Evolutionary conservation across 2,329 filamentous ascomycete species (phyloP).

Genomic region (Torrubiellomyces zombiae): DNA sequence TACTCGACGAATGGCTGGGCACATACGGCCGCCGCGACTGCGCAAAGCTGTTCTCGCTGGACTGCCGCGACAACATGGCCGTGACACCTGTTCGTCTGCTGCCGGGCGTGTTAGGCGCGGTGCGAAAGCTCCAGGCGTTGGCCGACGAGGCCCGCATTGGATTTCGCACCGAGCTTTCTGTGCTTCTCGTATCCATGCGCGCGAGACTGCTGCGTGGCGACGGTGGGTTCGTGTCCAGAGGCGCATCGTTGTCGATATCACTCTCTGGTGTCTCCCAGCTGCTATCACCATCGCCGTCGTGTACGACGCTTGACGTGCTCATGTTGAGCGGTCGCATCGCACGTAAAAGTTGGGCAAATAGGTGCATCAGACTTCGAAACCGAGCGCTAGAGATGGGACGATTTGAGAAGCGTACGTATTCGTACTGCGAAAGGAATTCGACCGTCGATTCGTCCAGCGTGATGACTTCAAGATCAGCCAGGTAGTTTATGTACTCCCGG

Average conservation of each 20-base stretch:
- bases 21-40: slow-evolving; percentile 24
- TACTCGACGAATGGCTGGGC: slow-evolving; percentile 19
- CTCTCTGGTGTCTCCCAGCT: slow-evolving; percentile 16
- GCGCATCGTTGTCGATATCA: slow-evolving; percentile 29
- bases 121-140: slow-evolving; percentile 29
- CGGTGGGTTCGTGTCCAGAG: slow-evolving; percentile 23
- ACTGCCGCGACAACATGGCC: slow-evolving; percentile 18
- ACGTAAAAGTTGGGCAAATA: slow-evolving; percentile 67
- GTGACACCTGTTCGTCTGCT: slow-evolving; percentile 24
- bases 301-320: slow-evolving; percentile 24
- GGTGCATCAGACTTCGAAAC: slow-evolving; percentile 66
- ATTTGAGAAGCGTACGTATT: slow-evolving; percentile 68
- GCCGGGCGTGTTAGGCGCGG: slow-evolving; percentile 35
- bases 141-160: slow-evolving; percentile 23
- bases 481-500: slow-evolving; percentile 60
- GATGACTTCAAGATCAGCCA: slow-evolving; percentile 51
- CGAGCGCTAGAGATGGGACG: slow-evolving; percentile 48
- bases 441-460: slow-evolving; percentile 23
- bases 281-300: slow-evolving; percentile 9
- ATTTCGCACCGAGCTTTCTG: slow-evolving; percentile 13
- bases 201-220: slow-evolving; percentile 18
- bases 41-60: slow-evolving; percentile 23
- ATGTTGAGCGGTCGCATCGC: slow-evolving; percentile 52
- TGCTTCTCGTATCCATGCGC: slow-evolving; percentile 13
- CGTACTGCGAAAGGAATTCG: slow-evolving; percentile 63